Percentiles rank a stretch among this genome's conserved stretches.
phyloP scores from a whole-genome alignment of 208 protist genomes.

The Acanthamoeba culbertsoni region DNA sequence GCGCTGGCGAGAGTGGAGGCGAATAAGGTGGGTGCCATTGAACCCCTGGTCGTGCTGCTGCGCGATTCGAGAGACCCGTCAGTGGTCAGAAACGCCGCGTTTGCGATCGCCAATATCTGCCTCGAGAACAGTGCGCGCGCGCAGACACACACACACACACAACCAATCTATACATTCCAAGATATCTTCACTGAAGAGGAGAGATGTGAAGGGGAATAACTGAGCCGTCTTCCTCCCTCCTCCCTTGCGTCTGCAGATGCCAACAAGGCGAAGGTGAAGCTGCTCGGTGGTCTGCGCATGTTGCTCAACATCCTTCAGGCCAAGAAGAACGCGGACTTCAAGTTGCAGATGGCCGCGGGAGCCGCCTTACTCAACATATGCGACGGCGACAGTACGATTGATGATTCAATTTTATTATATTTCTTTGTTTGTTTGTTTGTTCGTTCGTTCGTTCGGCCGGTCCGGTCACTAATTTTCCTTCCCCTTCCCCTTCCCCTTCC shows the following conservation, averaged over 20 bases:
- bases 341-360: not conserved
- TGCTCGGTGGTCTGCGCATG: not conserved
- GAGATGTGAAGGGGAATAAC: no score
- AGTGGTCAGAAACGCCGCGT: not conserved
- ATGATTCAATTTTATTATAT: not conserved
- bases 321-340: not conserved
- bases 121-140: not conserved
- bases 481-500: no score
- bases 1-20: slow-evolving; percentile 1
- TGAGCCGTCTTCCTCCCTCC: no score
- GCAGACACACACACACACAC: not conserved
- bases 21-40: not conserved
- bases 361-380: not conserved
- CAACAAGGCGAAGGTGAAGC: slow-evolving; percentile 40
- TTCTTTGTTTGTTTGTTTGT: no score
- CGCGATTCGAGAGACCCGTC: not conserved
- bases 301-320: not conserved
- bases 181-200: no score
- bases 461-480: no score
- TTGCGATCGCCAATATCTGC: not conserved
- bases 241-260: not conserved
- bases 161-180: no score
- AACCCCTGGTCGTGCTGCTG: not conserved
- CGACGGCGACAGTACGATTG: not conserved
- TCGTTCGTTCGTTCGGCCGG: no score